A percentile compares a stretch with the other conserved stretches of the same genome.
phyloP scores from a whole-genome alignment of 495 filamentous ascomycete species.

The Baudoinia panamericana region DNA sequence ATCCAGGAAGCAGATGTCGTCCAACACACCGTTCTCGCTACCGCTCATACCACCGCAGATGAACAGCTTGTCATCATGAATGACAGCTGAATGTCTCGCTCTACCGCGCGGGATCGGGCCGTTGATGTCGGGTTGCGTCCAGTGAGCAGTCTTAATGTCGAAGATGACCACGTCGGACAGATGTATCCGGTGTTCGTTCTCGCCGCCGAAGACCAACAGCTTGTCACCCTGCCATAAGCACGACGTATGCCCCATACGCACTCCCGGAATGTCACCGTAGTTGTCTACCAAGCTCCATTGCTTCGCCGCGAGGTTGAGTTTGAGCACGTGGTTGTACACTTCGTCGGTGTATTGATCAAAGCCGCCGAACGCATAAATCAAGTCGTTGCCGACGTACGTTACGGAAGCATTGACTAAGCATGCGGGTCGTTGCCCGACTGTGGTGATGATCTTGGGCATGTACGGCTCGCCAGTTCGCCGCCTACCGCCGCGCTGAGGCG shows the following conservation, averaged over 20 bases:
- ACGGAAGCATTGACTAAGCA: slow-evolving; percentile 96
- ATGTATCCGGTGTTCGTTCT: slow-evolving; percentile 93
- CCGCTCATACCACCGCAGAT: slow-evolving; percentile 83
- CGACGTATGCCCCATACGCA: slow-evolving; percentile 97
- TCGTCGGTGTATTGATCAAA: slow-evolving; percentile 99
- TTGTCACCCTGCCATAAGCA: slow-evolving; percentile 89
- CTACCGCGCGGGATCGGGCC: slow-evolving; percentile 76
- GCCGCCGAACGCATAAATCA: slow-evolving; percentile 97
- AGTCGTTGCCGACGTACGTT: slow-evolving; percentile 88
- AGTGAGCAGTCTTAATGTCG: slow-evolving; percentile 81
- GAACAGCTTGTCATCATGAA: slow-evolving; percentile 93
- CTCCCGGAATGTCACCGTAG: slow-evolving; percentile 95
- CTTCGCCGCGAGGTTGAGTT: slow-evolving; percentile 67
- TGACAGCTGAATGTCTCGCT: slow-evolving; percentile 82
- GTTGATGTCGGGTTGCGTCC: slow-evolving; percentile 78
- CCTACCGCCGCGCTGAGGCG: slow-evolving; percentile 50
- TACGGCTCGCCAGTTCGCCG: slow-evolving; percentile 53
- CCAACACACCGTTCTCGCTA: slow-evolving; percentile 73
- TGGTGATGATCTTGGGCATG: slow-evolving; percentile 57
- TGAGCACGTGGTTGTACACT: slow-evolving; percentile 96
- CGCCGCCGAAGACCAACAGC: slow-evolving; percentile 86
- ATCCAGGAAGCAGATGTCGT: slow-evolving; percentile 92
- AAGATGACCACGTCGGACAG: slow-evolving; percentile 94
- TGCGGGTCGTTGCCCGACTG: slow-evolving; percentile 75
- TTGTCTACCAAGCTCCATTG: slow-evolving; percentile 96